Evolutionary conservation across 345 rosid species (phyloP).

Genomic region (Durio zibethinus): DNA sequence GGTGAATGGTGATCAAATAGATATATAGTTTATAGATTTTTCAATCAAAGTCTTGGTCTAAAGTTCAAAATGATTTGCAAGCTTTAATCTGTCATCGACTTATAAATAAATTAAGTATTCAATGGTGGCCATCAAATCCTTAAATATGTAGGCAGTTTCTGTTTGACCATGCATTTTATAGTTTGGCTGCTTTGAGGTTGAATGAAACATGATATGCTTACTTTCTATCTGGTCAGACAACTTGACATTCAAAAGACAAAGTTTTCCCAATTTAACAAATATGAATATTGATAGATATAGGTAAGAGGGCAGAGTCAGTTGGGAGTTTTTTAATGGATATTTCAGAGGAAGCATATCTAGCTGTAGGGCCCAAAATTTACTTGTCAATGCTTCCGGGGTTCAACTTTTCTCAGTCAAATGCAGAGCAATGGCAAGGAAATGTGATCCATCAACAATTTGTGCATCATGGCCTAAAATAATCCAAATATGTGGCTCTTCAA

Average conservation of each 20-base stretch:
- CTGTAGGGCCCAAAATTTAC: conserved; percentile 12
- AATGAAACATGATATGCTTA: not conserved
- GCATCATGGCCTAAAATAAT: conserved; percentile 10
- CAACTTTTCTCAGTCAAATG: conserved; percentile 30
- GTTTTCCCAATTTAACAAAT: not conserved
- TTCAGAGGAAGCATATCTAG: conserved; percentile 24
- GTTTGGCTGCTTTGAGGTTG: not conserved
- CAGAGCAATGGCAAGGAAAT: conserved; percentile 7
- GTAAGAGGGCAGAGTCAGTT: not conserved
- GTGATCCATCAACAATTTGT: conserved; percentile 12
- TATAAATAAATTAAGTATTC: not conserved
- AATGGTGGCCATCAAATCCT: not conserved
- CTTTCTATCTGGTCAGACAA: not conserved
- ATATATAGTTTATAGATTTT: not conserved
- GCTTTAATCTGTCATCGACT: not conserved
- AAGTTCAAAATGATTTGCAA: not conserved
- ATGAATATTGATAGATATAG: not conserved
- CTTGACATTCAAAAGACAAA: not conserved
- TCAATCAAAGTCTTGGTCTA: not conserved
- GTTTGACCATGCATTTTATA: not conserved
- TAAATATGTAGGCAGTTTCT: not conserved
- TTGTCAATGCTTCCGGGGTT: conserved; percentile 1
- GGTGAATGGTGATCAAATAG: not conserved
- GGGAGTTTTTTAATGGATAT: conserved; percentile 19
- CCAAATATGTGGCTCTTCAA: conserved; percentile 9